Evolutionary conservation across 2,329 filamentous ascomycete genomes (phyloP).

Genomic region (Acrocalymma vagum): DNA sequence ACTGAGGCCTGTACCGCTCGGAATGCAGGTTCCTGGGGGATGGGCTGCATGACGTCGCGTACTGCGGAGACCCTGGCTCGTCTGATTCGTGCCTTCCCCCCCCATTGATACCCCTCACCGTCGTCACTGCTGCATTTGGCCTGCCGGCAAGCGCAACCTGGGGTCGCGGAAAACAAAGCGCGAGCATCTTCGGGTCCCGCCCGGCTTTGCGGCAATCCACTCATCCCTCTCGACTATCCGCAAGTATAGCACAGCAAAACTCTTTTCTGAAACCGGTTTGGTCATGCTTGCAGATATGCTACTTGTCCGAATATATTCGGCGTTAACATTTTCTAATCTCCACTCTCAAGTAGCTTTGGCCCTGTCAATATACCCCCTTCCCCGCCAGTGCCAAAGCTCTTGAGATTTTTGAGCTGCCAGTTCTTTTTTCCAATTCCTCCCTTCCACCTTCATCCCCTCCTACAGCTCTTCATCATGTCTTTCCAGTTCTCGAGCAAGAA

Average conservation of each 20-base stretch:
- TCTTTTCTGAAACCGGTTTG: too few relatives aligned
- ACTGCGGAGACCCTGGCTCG: slow-evolving; percentile 6
- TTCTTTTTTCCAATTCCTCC: slow-evolving; percentile 4
- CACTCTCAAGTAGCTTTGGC: too few relatives aligned
- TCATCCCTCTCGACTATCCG: slow-evolving; percentile 15
- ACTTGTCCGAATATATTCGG: slow-evolving; percentile 4
- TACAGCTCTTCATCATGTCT: slow-evolving; percentile 25
- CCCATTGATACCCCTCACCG: too few relatives aligned
- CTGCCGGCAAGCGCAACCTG: too few relatives aligned
- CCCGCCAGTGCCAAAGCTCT: slow-evolving; percentile 8
- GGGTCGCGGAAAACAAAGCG: slow-evolving; percentile 36
- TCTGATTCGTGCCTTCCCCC: too few relatives aligned
- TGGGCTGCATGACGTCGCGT: slow-evolving; percentile 4
- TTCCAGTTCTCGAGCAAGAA: slow-evolving; percentile 45
- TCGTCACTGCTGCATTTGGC: too few relatives aligned
- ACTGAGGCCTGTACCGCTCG: too few relatives aligned
- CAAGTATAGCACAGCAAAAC: background rate
- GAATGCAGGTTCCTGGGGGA: background rate
- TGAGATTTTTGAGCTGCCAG: background rate
- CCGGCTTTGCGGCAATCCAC: too few relatives aligned
- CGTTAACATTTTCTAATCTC: slow-evolving; percentile 18
- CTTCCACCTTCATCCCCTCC: background rate
- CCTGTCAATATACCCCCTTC: slow-evolving; percentile 22
- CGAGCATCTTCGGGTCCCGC: slow-evolving; percentile 24
- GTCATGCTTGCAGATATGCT: too few relatives aligned